phyloP scores from a whole-genome alignment of 352 stramenopile genomes.

The Globisporangium canariense region DNA sequence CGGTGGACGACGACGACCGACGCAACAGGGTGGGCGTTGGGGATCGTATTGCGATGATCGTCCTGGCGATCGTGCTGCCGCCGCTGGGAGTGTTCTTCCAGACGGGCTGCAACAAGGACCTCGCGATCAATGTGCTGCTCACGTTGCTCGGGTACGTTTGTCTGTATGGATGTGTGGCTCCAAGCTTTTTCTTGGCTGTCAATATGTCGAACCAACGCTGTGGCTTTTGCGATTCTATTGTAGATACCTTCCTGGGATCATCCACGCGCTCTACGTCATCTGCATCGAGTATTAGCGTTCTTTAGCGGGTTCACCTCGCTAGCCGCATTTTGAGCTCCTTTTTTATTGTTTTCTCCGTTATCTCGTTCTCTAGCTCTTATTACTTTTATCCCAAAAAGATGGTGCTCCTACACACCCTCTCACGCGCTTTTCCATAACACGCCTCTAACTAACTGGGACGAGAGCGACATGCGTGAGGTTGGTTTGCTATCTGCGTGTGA shows the following conservation, averaged over 20 bases:
- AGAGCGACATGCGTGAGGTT: too few species aligned
- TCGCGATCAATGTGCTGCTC: constrained; percentile 71
- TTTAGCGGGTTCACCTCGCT: background rate
- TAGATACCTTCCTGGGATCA: constrained; percentile 65
- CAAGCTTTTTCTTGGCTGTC: too few species aligned
- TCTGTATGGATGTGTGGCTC: background rate
- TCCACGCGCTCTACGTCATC: constrained; percentile 55
- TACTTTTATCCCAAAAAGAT: too few species aligned
- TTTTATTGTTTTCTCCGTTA: too few species aligned
- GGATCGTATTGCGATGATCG: constrained; percentile 62
- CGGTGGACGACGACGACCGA: too few species aligned
- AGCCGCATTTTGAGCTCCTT: background rate
- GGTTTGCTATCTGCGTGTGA: too few species aligned
- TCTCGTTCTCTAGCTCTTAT: too few species aligned
- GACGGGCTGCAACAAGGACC: constrained; percentile 32
- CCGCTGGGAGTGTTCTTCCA: constrained; percentile 41
- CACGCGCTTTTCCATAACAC: too few species aligned
- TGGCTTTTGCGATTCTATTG: background rate
- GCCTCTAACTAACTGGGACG: too few species aligned
- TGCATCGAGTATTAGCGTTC: too few species aligned
- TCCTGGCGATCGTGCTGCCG: constrained; percentile 28
- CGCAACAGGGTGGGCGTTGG: constrained; percentile 24
- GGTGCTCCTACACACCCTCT: too few species aligned
- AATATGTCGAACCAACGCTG: background rate
- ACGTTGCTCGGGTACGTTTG: constrained; percentile 42